Evolutionary conservation across 2,329 filamentous ascomycete genomes (phyloP).

Genomic region (Fusarium multiceps): DNA sequence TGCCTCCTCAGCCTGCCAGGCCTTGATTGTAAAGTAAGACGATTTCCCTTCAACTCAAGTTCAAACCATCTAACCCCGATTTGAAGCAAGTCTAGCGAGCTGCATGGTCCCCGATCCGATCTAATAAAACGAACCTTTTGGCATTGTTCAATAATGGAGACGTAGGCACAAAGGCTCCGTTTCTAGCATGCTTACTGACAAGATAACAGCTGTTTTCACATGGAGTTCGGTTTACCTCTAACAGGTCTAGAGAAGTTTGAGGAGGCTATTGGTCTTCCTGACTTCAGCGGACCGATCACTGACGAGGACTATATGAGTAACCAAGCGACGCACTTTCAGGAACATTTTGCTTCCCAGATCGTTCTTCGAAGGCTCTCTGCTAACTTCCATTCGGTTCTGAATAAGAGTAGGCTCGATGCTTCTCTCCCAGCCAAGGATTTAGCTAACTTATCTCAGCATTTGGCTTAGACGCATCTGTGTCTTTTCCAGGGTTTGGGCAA

Average conservation of each 20-base stretch:
- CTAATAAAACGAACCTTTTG: slow-evolving; percentile 44
- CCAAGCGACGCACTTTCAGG: slow-evolving; percentile 64
- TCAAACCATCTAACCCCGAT: neutral
- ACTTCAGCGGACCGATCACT: slow-evolving; percentile 61
- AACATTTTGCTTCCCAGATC: slow-evolving; percentile 70
- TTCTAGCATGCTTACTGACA: slow-evolving; percentile 19
- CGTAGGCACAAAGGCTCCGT: slow-evolving; percentile 19
- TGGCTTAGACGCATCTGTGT: slow-evolving; percentile 18
- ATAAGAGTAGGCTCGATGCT: slow-evolving; percentile 58
- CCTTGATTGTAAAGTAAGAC: slow-evolving; percentile 64
- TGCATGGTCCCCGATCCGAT: slow-evolving; percentile 42
- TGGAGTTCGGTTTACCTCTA: slow-evolving; percentile 68
- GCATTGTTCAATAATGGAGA: slow-evolving; percentile 47
- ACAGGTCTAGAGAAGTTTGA: slow-evolving; percentile 66
- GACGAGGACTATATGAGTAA: slow-evolving; percentile 60
- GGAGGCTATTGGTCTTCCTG: slow-evolving; percentile 64
- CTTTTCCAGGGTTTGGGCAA: slow-evolving; percentile 32
- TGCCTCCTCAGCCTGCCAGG: slow-evolving; percentile 68
- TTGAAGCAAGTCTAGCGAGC: slow-evolving; percentile 40
- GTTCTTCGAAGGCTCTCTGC: slow-evolving; percentile 65
- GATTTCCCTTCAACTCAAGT: neutral
- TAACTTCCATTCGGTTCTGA: slow-evolving; percentile 63
- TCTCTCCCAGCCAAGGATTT: neutral
- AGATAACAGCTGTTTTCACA: slow-evolving; percentile 60
- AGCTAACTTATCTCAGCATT: slow-evolving; percentile 36